Percentiles rank a stretch among this genome's conserved stretches.
Conservation (phyloP, 1,284 basidiomycete species). For the Taiwanofungus camphoratus region DNA sequence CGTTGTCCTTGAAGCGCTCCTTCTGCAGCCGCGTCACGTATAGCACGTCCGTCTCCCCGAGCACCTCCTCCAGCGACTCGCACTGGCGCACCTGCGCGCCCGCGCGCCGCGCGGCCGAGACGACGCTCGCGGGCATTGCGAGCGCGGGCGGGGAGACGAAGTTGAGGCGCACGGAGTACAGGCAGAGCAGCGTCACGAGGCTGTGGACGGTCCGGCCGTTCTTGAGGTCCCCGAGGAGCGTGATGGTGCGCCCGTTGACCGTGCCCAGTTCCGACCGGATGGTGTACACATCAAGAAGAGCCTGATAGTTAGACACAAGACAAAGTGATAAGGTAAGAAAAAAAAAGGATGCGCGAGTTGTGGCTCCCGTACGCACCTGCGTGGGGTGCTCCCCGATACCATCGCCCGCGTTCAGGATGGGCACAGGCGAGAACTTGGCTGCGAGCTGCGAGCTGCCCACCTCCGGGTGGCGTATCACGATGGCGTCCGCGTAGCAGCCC, state of each 20-base stretch:
- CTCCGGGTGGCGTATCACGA: slow-evolving; percentile 92
- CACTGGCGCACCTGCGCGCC: slow-evolving; percentile 79
- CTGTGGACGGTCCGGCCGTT: slow-evolving; percentile 98
- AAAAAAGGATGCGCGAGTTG: too few relatives aligned
- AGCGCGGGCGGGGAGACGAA: slow-evolving; percentile 92
- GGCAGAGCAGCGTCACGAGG: slow-evolving; percentile 86
- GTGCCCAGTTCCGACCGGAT: slow-evolving; percentile 98
- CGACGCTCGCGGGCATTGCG: slow-evolving; percentile 86
- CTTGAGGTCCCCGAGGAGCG: slow-evolving; percentile 94
- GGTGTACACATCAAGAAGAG: slow-evolving; percentile 91
- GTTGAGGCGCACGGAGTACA: slow-evolving; percentile 94
- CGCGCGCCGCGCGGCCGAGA: slow-evolving; percentile 77
- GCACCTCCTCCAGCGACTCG: slow-evolving; percentile 84
- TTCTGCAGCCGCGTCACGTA: slow-evolving; percentile 97
- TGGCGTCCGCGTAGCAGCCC: slow-evolving; percentile 93
- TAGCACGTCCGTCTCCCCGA: slow-evolving; percentile 92
- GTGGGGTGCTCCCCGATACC: slow-evolving; percentile 98
- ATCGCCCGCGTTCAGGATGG: slow-evolving; percentile 95
- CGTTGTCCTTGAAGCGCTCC: slow-evolving; percentile 83
- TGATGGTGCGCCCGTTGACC: slow-evolving; percentile 94
- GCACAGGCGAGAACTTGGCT: slow-evolving; percentile 93
- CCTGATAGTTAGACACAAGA: slow-evolving; percentile 38
- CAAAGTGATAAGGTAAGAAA: too few relatives aligned
- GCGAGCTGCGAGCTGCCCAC: slow-evolving; percentile 88
- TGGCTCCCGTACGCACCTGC: slow-evolving; percentile 74